Evolutionary conservation across 108 stramenopile genomes (phyloP).

Genomic region (Pelagomonas calceolata): DNA sequence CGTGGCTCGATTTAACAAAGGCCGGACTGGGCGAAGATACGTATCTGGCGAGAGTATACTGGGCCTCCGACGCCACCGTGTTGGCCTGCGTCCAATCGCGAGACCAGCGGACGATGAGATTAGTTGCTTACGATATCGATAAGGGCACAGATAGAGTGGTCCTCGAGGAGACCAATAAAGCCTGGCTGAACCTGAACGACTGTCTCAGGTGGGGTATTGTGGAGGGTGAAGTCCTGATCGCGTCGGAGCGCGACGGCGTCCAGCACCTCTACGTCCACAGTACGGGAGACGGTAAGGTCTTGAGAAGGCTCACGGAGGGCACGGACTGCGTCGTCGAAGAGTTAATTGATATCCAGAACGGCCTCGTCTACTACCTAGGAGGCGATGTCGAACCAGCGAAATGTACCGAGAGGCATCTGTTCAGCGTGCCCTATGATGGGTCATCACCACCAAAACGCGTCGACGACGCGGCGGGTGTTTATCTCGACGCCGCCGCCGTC

Average conservation of each 20-base stretch:
- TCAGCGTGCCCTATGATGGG: too few species aligned
- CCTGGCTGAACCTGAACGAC: constrained; percentile 87
- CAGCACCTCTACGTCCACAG: constrained; percentile 1
- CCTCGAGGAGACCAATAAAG: constrained; percentile 53
- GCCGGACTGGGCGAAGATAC: constrained; percentile 48
- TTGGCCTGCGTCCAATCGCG: constrained; percentile 77
- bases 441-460: too few species aligned
- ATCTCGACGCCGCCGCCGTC: too few species aligned
- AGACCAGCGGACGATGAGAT: constrained; percentile 52
- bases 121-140: constrained; percentile 48
- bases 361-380: too few species aligned
- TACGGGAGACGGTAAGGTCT: neutral
- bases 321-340: too few species aligned
- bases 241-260: constrained; percentile 1
- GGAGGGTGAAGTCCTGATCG: too few species aligned
- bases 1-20: constrained; percentile 30
- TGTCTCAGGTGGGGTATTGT: constrained; percentile 28
- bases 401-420: too few species aligned
- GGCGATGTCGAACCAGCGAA: too few species aligned
- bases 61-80: constrained; percentile 66
- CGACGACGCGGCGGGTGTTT: too few species aligned
- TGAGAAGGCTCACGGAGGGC: too few species aligned
- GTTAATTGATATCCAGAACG: too few species aligned
- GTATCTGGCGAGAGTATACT: constrained; percentile 69
- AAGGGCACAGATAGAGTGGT: constrained; percentile 32